Evolutionary conservation across 306 rosid species (phyloP), one percentile per base, ranked within the genome.

Genomic region (Dryas octopetala): DNA sequence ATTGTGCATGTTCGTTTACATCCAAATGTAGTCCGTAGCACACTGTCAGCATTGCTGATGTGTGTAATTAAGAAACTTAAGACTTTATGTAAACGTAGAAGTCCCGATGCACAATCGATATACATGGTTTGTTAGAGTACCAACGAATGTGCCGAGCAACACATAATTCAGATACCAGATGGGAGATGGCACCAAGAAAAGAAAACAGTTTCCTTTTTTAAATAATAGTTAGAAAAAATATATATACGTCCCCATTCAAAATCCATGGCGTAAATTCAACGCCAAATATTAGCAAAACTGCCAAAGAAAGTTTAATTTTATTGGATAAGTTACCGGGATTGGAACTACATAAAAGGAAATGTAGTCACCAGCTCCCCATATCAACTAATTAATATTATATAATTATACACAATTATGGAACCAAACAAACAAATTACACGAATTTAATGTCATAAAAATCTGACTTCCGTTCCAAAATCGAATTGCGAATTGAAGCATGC

Each of bases 391-490:
- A 66, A 81, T 41, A 38, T 32, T 14, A 5, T 26, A 46, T 49
- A 71, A 43, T 40, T 19, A 32, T 61, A 51, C 15, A 71, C 73
- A 63, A 60, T 73, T 58, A 79, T 47, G 50, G 81, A 70, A 51
- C 17, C 38, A 50, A 74, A 68, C 38, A 50, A 74, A 68, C 49
- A 67, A 84, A 62, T 65, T 70, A 46, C 68, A 81, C 51, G 58
- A 84, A 81, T 75, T 72, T 47, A 2, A 16, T 65, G 72, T 51
- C 67, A 70, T 15, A 53, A 70, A 47, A 66, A 6, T 11, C 19
- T 46, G 28, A 74, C 26, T 61, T 78, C 76, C 66, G 85, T 80
- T 83, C 84, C 68, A 72, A 74, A 62, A 80, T 70, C 80, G 66
- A 69, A 74, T 63, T 41, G 46, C 0, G 44, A 7, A 49, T 53